Evolutionary conservation across 1,284 basidiomycete species (phyloP), one percentile per base, ranked within the genome.

Genomic region (Inonotus obliquus): DNA sequence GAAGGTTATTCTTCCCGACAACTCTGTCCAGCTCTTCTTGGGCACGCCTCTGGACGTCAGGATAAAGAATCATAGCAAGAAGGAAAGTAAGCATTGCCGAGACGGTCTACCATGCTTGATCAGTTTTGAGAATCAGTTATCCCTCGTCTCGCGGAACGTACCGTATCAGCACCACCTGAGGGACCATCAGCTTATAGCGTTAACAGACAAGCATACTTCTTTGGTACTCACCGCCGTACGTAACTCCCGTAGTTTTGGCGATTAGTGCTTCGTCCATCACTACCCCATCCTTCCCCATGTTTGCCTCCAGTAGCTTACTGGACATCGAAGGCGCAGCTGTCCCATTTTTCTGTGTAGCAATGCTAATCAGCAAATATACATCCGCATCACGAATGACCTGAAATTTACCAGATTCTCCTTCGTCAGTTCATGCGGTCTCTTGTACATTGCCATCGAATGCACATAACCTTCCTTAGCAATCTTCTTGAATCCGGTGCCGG

Each of bases 381-480:
- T 32, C n/a, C 39, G n/a, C 23, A 29, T 21, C 37, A 4, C n/a
- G 19, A 3, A 37, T 19, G 0, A 2, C 13, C 5, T 17, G 1
- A 19, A n/a, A 58, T 52, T 54, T 39, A 63, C 65, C 7, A 60
- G 53, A 35, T 44, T 54, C n/a, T 53, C 32, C 37, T 67, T 59
- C 6, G 61, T 49, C 57, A 65, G 39, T 19, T 54, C 37, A 29
- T 52, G 45, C 1, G 58, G 62, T 17, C 35, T 38, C 32, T 54
- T 17, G 37, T 32, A 45, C 54, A 64, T 65, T 25, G 17, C 57
- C 57, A 21, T 44, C 32, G 55, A 54, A 19, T 38, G 38, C 19
- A 35, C 21, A 75, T 66, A 81, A 75, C 17, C 86, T 84, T 54
- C 73, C 73, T n/a, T 82, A 77, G 45, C 81, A 80, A 79, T 83